Conservation (phyloP, 768 basidiomycete species). For the Pulveroboletus sp. region DNA sequence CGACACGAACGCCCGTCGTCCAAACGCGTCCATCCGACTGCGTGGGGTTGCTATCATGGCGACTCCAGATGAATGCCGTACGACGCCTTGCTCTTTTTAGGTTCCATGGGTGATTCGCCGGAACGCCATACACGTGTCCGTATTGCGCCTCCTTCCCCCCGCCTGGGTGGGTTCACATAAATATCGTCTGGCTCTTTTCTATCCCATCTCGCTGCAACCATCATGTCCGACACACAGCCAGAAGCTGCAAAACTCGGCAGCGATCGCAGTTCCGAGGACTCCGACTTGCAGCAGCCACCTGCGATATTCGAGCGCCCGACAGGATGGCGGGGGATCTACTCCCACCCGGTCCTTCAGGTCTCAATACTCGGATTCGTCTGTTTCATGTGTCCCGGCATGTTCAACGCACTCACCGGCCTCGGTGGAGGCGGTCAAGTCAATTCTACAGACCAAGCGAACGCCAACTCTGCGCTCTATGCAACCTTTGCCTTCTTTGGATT, state of each 20-base stretch:
- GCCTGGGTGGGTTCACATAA: background rate
- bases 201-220: background rate
- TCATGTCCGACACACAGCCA: constrained; percentile 20
- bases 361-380: constrained; percentile 58
- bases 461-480: constrained; percentile 62
- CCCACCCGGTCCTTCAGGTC: constrained; percentile 43
- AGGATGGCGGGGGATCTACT: constrained; percentile 52
- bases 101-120: background rate
- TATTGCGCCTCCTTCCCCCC: too few relatives aligned
- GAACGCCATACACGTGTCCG: background rate
- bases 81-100: background rate
- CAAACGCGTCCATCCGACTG: too few relatives aligned
- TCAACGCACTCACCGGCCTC: constrained; percentile 75
- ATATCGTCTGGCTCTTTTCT: background rate
- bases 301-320: constrained; percentile 42
- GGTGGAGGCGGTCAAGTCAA: constrained; percentile 78
- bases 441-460: constrained; percentile 57
- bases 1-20: too few relatives aligned
- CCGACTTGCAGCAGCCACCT: constrained; percentile 11
- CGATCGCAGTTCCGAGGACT: constrained; percentile 16
- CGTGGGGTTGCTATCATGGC: too few relatives aligned
- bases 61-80: too few relatives aligned
- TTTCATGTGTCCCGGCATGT: constrained; percentile 63
- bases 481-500: constrained; percentile 59
- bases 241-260: constrained; percentile 18